A percentile compares a stretch with the other conserved stretches of the same genome.
Evolutionary conservation across 129 eudicot genomes (phyloP).

Genomic region (Centrapalus pauciflorus): DNA sequence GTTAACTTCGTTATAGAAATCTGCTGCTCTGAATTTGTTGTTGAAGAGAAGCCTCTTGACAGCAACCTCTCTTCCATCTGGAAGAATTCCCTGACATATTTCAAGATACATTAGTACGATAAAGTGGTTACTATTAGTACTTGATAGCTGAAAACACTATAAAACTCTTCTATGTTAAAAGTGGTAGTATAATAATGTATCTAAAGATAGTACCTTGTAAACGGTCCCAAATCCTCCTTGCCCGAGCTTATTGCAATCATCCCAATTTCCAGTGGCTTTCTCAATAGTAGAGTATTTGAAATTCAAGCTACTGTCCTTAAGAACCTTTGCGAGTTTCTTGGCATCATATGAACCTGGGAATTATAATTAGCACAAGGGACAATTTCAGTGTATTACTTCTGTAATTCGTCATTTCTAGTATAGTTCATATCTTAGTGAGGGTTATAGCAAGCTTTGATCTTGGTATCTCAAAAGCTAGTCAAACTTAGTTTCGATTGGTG

Average conservation of each 20-base stretch:
- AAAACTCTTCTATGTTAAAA: background rate
- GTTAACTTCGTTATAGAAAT: conserved; percentile 83
- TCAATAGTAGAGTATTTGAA: conserved; percentile 71
- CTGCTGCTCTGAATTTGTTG: conserved; percentile 81
- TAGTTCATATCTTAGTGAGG: background rate
- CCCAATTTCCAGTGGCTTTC: conserved; percentile 66
- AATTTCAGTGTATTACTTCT: conserved; percentile 4
- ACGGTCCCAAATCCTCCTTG: conserved; percentile 88
- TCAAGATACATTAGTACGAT: background rate
- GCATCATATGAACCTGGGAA: conserved; percentile 48
- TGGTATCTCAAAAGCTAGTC: background rate
- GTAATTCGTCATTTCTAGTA: background rate
- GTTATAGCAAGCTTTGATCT: background rate
- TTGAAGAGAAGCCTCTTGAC: conserved; percentile 89
- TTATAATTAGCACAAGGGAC: background rate
- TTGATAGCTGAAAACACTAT: background rate
- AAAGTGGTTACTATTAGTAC: background rate
- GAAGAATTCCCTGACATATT: conserved; percentile 58
- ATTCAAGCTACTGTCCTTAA: conserved; percentile 65
- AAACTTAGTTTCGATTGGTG: background rate
- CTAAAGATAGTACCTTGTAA: conserved; percentile 50
- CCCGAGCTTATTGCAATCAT: conserved; percentile 78
- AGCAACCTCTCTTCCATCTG: conserved; percentile 89
- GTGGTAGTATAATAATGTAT: background rate
- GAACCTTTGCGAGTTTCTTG: conserved; percentile 51